Evolutionary conservation across 2,329 filamentous ascomycete species (phyloP), one percentile per base, ranked within the genome.

Genomic region (Xylariaceae sp.): DNA sequence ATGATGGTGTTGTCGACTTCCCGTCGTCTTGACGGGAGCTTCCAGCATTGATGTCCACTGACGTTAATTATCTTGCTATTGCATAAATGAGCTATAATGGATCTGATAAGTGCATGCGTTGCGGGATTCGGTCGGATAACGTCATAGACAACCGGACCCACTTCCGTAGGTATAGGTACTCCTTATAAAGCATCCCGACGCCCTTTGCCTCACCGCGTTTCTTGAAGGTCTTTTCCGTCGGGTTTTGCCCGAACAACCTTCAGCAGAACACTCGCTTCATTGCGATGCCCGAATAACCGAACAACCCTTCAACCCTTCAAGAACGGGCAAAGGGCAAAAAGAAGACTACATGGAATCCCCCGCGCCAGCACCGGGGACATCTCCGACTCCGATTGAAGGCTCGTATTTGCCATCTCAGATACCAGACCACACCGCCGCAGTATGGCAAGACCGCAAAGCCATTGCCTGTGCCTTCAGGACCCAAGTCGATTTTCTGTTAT

Each of bases 91-190:
- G 19, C 19, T 19, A 19, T 19, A 19, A 19, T 19, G 41, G 42
- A 53, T 39, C 50, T 45, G 27, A 31, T 53, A 53, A 46, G 27
- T 53, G 29, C 46, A 56, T 39, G 19, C 19, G 19, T 0, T 19
- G 19, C 19, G 19, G 19, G 19, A 19, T 34, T 5, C 32, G 5
- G 32, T 34, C 32, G 32, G 32, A 34, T 34, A 34, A 34, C 32
- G 32, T 34, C 32, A 2, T 8, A 34, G 19, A 19, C 19, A 19
- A 19, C 19, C 19, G 19, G 19, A 19, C 19, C 19, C 19, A 19
- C 19, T 19, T 48, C 19, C 19, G 19, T 19, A 19, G 19, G 19
- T 19, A 19, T 19, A 19, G 19, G 19, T 19, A 19, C 19, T 34
- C 8, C 32, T 8, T 34, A 34, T 34, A 34, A 34, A 34, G 5